Percentiles rank a stretch among this genome's conserved stretches.
Evolutionary conservation across 1,284 basidiomycete species (phyloP).

Genomic region (Pholiota adiposa): DNA sequence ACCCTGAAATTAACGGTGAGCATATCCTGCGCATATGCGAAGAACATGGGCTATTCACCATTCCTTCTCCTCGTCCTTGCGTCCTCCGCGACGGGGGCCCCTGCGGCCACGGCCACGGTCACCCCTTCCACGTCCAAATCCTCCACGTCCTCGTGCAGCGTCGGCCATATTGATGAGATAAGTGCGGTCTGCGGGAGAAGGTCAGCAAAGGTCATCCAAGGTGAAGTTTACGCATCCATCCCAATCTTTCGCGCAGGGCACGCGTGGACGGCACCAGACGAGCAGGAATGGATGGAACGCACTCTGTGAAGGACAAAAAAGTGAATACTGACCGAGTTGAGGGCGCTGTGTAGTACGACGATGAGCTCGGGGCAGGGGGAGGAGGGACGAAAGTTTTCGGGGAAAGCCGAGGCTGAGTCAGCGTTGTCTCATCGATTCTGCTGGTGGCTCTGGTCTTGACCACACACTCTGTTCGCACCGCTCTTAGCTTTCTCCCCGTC

Average conservation of each 20-base stretch:
- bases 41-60: constrained; percentile 65
- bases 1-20: constrained; percentile 58
- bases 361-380: constrained; percentile 25
- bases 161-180: constrained; percentile 69
- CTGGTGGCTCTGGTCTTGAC: constrained; percentile 3
- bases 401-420: constrained; percentile 31
- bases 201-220: constrained; percentile 37
- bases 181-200: constrained; percentile 14
- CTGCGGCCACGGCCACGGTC: constrained; percentile 84
- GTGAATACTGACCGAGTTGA: constrained; percentile 37
- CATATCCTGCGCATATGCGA: neutral
- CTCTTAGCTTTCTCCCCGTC: constrained; percentile 16
- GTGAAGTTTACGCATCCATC: constrained; percentile 38
- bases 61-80: constrained; percentile 99
- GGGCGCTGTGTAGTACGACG: constrained; percentile 41
- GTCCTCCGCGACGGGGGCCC: constrained; percentile 92
- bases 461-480: constrained; percentile 13
- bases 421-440: constrained; percentile 8
- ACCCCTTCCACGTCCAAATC: constrained; percentile 90
- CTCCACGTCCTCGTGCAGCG: constrained; percentile 79
- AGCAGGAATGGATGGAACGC: neutral
- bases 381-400: constrained; percentile 20
- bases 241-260: constrained; percentile 9
- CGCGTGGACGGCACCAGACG: neutral
- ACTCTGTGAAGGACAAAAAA: constrained; percentile 1